These are phyloP conservation scores for Blumeria graminis DNA, from an alignment of 2,329 filamentous ascomycete genomes.

Conservation along the genomic window DNA sequence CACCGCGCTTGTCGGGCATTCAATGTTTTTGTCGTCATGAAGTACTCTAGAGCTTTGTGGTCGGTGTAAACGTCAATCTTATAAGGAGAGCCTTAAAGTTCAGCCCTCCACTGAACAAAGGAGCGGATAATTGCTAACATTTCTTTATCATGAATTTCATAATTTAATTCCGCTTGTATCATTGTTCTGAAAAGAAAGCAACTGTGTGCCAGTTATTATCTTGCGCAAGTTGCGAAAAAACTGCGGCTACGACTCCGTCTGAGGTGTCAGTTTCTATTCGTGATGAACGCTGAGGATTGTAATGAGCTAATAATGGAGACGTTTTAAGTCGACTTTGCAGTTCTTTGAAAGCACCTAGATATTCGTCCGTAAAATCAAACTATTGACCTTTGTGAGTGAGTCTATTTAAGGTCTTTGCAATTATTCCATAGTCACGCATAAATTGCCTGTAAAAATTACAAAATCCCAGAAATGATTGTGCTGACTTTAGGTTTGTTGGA, in stretches of 20 bases:
- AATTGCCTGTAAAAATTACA: neutral
- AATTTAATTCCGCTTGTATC: neutral
- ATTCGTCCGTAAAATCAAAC: neutral
- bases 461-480: neutral
- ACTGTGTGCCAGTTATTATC: neutral
- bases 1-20: neutral
- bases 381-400: neutral
- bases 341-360: neutral
- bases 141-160: conserved; percentile 1
- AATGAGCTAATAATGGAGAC: neutral
- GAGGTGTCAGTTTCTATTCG: neutral
- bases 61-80: neutral
- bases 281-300: neutral
- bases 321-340: neutral
- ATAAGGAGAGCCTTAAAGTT: neutral
- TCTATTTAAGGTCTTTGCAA: neutral
- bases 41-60: conserved; percentile 1
- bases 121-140: neutral
- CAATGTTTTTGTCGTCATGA: neutral
- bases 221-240: neutral
- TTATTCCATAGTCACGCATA: neutral
- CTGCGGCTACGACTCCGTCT: neutral
- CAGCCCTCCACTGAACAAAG: neutral
- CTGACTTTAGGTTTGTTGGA: neutral
- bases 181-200: neutral